Conservation (phyloP, 768 basidiomycete genomes). For the Termitomyces bulborhizus region DNA sequence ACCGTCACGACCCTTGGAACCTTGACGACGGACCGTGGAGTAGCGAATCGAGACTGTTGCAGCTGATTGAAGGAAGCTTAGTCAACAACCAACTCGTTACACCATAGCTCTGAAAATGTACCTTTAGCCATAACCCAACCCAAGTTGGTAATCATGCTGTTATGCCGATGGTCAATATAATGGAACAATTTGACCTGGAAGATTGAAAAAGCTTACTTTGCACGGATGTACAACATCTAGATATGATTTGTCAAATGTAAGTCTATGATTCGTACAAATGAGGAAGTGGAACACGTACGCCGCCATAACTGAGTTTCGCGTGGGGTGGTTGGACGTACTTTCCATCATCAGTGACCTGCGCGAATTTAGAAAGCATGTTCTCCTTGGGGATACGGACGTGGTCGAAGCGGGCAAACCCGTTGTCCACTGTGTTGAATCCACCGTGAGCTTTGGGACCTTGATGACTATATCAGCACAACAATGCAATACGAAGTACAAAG, state of each 20-base stretch:
- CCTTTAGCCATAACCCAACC: slow-evolving; percentile 68
- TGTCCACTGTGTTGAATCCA: slow-evolving; percentile 47
- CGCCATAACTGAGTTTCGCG: slow-evolving; percentile 69
- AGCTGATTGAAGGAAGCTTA: slow-evolving; percentile 23
- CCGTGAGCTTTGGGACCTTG: slow-evolving; percentile 54
- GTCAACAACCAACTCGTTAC: not conserved
- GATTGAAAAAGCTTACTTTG: slow-evolving; percentile 35
- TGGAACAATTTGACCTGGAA: not conserved
- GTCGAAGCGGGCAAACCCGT: slow-evolving; percentile 64
- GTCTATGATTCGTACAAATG: not conserved
- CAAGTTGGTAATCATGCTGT: slow-evolving; percentile 56
- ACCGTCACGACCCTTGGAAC: slow-evolving; percentile 40
- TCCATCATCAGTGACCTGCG: slow-evolving; percentile 60
- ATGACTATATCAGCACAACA: not conserved
- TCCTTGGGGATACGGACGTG: slow-evolving; percentile 61
- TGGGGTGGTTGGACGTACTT: slow-evolving; percentile 63
- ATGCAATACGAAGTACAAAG: not conserved
- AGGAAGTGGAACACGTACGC: slow-evolving; percentile 37
- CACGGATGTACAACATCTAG: slow-evolving; percentile 72
- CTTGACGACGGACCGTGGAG: slow-evolving; percentile 66
- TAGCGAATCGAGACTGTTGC: slow-evolving; percentile 67
- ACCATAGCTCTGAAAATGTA: slow-evolving; percentile 13
- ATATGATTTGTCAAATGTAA: not conserved
- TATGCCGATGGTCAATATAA: not conserved
- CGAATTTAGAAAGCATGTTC: slow-evolving; percentile 73